Percentiles rank a stretch among this genome's conserved stretches.
Evolutionary conservation across 257 asterid species (phyloP).

Genomic region (Eustoma russellianum): DNA sequence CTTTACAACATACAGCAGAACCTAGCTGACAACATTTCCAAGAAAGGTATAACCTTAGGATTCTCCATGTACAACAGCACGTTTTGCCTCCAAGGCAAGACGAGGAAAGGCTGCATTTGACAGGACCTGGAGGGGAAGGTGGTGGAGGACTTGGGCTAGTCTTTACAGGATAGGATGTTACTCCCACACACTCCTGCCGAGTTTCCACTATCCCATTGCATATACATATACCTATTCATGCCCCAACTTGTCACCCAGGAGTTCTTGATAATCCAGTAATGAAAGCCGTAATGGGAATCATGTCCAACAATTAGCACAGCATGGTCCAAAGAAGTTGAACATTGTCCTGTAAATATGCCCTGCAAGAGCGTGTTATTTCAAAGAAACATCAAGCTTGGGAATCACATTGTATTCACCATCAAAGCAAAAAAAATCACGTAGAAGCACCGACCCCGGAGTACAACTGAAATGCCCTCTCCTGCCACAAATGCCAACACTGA

Average conservation of each 20-base stretch:
- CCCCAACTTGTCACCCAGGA: constrained; percentile 98
- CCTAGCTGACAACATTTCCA: constrained; percentile 76
- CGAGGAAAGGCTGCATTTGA: constrained; percentile 48
- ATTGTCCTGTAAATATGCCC: constrained; percentile 90
- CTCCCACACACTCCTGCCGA: constrained; percentile 72
- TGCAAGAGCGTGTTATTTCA: constrained; percentile 33
- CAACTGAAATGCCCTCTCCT: constrained; percentile 66
- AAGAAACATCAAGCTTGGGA: background rate
- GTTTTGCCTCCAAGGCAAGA: constrained; percentile 69
- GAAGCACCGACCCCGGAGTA: constrained; percentile 56
- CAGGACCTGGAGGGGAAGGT: constrained; percentile 61
- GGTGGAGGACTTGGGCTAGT: constrained; percentile 87
- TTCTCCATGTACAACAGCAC: constrained; percentile 57
- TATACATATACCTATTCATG: constrained; percentile 59
- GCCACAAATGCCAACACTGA: constrained; percentile 93
- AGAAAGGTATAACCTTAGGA: constrained; percentile 63
- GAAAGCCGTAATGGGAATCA: constrained; percentile 60
- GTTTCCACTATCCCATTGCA: constrained; percentile 45
- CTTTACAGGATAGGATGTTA: constrained; percentile 76
- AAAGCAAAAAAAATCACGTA: constrained; percentile 1
- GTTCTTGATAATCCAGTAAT: constrained; percentile 85
- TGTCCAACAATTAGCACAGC: constrained; percentile 90
- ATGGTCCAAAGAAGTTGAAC: constrained; percentile 73
- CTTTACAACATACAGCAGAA: constrained; percentile 77
- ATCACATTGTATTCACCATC: no score